phyloP scores from a whole-genome alignment of 352 stramenopile species.

The Lagenidium sp. region DNA sequence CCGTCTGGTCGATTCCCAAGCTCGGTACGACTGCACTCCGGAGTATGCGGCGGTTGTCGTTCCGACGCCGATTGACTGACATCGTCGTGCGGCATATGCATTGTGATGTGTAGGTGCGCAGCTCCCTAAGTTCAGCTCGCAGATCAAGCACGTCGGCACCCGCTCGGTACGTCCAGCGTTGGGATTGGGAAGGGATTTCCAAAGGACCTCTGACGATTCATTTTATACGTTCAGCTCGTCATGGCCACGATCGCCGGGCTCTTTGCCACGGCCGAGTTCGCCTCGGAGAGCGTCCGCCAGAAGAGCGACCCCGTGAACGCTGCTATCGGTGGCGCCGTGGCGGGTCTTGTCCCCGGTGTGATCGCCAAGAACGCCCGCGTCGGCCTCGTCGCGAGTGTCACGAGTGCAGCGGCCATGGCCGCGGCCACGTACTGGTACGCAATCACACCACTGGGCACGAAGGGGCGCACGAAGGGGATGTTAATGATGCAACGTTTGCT shows the following conservation, averaged over 20 bases:
- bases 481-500: no score
- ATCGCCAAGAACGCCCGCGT: slow-evolving; percentile 72
- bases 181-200: background rate
- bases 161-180: slow-evolving; percentile 39
- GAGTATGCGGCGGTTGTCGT: no score
- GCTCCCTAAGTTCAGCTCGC: slow-evolving; percentile 71
- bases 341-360: slow-evolving; percentile 61
- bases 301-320: slow-evolving; percentile 67
- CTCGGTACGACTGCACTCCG: slow-evolving; percentile 44
- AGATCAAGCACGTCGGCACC: slow-evolving; percentile 71
- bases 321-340: slow-evolving; percentile 46
- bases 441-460: background rate
- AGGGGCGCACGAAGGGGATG: no score
- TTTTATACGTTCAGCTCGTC: slow-evolving; percentile 35
- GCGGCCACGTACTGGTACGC: slow-evolving; percentile 63
- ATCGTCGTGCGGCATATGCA: no score
- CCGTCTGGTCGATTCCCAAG: slow-evolving; percentile 83
- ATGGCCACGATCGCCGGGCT: slow-evolving; percentile 56
- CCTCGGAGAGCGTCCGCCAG: slow-evolving; percentile 48
- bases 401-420: slow-evolving; percentile 30
- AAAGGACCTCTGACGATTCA: background rate
- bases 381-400: slow-evolving; percentile 33
- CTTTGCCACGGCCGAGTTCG: slow-evolving; percentile 62
- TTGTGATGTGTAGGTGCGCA: slow-evolving; percentile 33
- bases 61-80: no score